These are phyloP conservation scores for Orbilia oligospora DNA, from an alignment of 2,329 filamentous ascomycete species.

Conservation along the genomic window DNA sequence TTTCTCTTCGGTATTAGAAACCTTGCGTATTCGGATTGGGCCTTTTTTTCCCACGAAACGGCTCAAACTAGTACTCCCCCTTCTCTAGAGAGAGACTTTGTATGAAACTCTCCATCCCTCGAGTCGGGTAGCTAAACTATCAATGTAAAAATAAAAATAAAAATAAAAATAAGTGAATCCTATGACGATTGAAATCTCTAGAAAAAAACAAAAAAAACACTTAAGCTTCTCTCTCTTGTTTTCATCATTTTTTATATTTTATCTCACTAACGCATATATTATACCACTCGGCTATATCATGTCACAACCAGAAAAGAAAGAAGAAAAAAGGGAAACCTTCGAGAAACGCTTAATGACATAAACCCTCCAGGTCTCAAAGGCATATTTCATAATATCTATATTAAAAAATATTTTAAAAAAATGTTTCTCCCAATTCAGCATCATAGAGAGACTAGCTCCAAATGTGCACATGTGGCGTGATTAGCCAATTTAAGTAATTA, in stretches of 20 bases:
- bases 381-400: not conserved
- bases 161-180: slow-evolving; percentile 1
- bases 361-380: slow-evolving; percentile 20
- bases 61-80: not conserved
- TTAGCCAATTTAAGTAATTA: not conserved
- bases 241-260: not conserved
- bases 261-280: not conserved
- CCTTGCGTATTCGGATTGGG: not conserved
- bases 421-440: slow-evolving; percentile 2
- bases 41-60: not conserved
- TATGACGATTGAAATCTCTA: not conserved
- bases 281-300: not conserved
- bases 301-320: not conserved
- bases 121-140: not conserved
- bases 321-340: not conserved
- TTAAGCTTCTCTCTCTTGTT: not conserved
- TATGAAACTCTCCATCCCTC: slow-evolving; percentile 5
- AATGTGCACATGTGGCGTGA: not conserved
- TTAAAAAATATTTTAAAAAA: not conserved
- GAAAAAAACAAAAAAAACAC: not conserved
- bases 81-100: not conserved
- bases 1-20: not conserved
- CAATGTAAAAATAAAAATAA: not conserved
- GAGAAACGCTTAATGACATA: not conserved
- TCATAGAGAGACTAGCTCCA: slow-evolving; percentile 12